A percentile compares a stretch with the other conserved stretches of the same genome.
These are phyloP conservation scores for Eucalyptus coolabah DNA, from an alignment of 345 rosid genomes.

Conservation along the genomic window DNA sequence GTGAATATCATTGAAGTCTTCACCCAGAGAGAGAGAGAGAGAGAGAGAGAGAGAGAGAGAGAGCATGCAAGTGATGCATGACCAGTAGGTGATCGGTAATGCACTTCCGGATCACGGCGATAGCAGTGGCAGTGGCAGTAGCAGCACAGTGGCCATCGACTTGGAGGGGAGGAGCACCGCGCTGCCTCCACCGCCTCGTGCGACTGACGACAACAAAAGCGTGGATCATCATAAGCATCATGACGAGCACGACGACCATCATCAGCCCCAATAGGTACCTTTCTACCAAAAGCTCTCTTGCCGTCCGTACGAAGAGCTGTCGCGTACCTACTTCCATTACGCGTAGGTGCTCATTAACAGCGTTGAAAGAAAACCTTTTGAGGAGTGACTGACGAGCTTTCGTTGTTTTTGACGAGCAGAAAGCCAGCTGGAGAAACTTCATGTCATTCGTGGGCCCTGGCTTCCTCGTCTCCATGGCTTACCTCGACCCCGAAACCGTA, in stretches of 20 bases:
- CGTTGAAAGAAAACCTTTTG: not conserved
- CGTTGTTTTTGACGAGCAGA: not conserved
- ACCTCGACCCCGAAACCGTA: conserved; percentile 17
- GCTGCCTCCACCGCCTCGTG: not conserved
- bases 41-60: not conserved
- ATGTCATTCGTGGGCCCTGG: conserved; percentile 11
- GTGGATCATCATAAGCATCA: not conserved
- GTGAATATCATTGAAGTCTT: not conserved
- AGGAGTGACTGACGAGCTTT: not conserved
- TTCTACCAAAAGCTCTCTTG: not conserved
- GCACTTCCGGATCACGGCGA: not conserved
- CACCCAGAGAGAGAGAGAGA: not conserved
- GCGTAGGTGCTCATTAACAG: not conserved
- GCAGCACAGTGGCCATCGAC: conserved; percentile 19
- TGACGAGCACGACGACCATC: not conserved
- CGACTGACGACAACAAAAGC: not conserved
- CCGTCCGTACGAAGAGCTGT: not conserved
- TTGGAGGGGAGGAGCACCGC: not conserved
- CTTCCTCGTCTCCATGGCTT: conserved; percentile 12
- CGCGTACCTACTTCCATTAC: not conserved
- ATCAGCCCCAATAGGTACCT: not conserved
- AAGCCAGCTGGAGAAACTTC: conserved; percentile 13
- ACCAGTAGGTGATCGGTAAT: not conserved
- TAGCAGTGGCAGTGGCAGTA: not conserved
- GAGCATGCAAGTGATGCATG: not conserved